phyloP scores from a whole-genome alignment of 352 stramenopile species.

The Pythium periplocum region DNA sequence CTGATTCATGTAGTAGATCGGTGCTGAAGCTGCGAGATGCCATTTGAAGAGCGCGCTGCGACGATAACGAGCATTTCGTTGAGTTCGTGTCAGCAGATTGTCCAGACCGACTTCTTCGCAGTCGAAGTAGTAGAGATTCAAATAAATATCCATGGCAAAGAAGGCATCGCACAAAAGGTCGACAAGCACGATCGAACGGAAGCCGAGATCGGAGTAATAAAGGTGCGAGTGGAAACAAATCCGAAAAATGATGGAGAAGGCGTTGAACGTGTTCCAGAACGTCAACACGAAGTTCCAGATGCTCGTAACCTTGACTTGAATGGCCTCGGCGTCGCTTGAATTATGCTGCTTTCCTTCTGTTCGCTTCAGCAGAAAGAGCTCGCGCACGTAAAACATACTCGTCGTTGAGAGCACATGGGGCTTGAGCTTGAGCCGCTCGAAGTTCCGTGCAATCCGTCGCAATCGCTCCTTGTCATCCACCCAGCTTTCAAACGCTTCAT shows the following conservation, averaged over 20 bases:
- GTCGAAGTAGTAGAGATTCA: slow-evolving; percentile 63
- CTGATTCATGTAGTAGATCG: slow-evolving; percentile 42
- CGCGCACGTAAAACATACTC: slow-evolving; percentile 51
- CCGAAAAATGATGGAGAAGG: slow-evolving; percentile 58
- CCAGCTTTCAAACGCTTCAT: slow-evolving; percentile 36
- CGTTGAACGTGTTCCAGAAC: slow-evolving; percentile 63
- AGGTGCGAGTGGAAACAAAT: slow-evolving; percentile 59
- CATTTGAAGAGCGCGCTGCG: slow-evolving; percentile 38
- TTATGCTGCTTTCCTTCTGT: neutral
- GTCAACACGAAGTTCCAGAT: slow-evolving; percentile 49
- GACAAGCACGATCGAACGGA: slow-evolving; percentile 22
- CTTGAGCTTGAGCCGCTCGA: slow-evolving; percentile 49
- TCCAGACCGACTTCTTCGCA: slow-evolving; percentile 31
- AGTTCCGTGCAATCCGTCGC: slow-evolving; percentile 33
- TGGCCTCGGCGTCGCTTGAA: slow-evolving; percentile 6
- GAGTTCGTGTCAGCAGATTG: slow-evolving; percentile 38
- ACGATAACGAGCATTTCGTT: slow-evolving; percentile 28
- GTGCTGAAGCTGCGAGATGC: slow-evolving; percentile 48
- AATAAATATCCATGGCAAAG: slow-evolving; percentile 59
- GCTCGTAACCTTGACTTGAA: slow-evolving; percentile 19
- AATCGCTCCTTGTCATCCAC: slow-evolving; percentile 27
- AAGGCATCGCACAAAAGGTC: slow-evolving; percentile 49
- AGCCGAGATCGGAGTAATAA: slow-evolving; percentile 19
- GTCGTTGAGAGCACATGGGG: slow-evolving; percentile 39
- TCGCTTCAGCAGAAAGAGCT: slow-evolving; percentile 9